Evolutionary conservation across 2,329 filamentous ascomycete genomes (phyloP).

Genomic region (Aspergillus costaricaensis): DNA sequence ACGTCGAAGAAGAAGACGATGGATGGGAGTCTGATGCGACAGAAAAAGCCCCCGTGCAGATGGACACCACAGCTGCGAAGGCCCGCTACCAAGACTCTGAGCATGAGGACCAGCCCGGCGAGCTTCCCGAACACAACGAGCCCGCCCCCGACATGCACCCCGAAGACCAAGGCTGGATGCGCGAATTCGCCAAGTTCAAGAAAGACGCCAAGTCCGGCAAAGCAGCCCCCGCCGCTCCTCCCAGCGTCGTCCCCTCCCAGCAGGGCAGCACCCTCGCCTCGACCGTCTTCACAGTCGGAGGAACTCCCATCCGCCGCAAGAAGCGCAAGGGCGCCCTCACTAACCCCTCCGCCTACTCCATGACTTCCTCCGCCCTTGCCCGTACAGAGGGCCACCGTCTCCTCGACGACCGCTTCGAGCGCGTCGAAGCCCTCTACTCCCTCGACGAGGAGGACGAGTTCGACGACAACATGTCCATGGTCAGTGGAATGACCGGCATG

Average conservation of each 20-base stretch:
- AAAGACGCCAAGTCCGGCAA: conserved; percentile 59
- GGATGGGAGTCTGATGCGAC: conserved; percentile 97
- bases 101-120: conserved; percentile 28
- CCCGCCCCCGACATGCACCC: conserved; percentile 52
- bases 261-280: conserved; percentile 48
- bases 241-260: conserved; percentile 42
- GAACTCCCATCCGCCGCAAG: conserved; percentile 68
- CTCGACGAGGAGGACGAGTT: conserved; percentile 58
- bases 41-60: conserved; percentile 65
- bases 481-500: conserved; percentile 51
- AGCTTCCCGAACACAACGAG: conserved; percentile 40
- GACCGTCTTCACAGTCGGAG: conserved; percentile 62
- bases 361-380: conserved; percentile 84
- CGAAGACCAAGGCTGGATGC: conserved; percentile 81
- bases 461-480: conserved; percentile 55
- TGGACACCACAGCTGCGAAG: conserved; percentile 26
- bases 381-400: conserved; percentile 84
- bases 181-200: conserved; percentile 93
- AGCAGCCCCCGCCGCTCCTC: conserved; percentile 40
- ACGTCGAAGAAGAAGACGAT: conserved; percentile 62
- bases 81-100: conserved; percentile 3
- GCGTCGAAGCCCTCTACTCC: conserved; percentile 80
- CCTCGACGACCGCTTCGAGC: conserved; percentile 89
- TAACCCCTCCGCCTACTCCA: conserved; percentile 81
- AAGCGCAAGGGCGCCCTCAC: conserved; percentile 95